These are phyloP conservation scores for Periconia sp. DNA, from an alignment of 2,329 filamentous ascomycete genomes.

Conservation along the genomic window DNA sequence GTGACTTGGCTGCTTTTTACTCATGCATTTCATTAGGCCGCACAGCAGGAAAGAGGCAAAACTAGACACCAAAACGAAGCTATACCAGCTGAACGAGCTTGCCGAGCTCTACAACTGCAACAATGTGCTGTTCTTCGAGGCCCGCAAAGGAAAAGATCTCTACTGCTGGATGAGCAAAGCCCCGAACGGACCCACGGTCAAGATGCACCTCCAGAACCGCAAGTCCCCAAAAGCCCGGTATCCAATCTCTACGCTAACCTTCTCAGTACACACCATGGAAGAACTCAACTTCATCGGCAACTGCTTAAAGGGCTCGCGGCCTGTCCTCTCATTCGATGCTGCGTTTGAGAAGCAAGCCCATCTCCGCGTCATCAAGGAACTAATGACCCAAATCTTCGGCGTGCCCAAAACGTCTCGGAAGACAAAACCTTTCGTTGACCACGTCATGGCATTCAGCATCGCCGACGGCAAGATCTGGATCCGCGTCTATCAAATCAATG, in stretches of 20 bases:
- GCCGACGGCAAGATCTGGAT: constrained; percentile 97
- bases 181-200: constrained; percentile 78
- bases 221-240: constrained; percentile 40
- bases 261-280: constrained; percentile 85
- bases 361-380: constrained; percentile 83
- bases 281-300: constrained; percentile 97
- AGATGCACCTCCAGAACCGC: constrained; percentile 81
- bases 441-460: constrained; percentile 89
- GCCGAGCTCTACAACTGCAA: constrained; percentile 87
- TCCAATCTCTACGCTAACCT: too few relatives aligned
- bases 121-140: constrained; percentile 94
- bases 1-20: background rate
- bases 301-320: constrained; percentile 90
- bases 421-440: constrained; percentile 94
- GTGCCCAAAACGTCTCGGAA: constrained; percentile 88
- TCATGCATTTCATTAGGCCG: constrained; percentile 55
- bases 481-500: constrained; percentile 89
- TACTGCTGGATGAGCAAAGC: constrained; percentile 94
- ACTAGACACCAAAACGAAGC: constrained; percentile 92
- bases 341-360: constrained; percentile 84
- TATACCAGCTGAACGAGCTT: constrained; percentile 55
- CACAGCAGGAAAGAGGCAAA: constrained; percentile 95
- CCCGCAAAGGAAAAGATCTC: constrained; percentile 89
- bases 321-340: constrained; percentile 88
- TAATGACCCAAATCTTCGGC: constrained; percentile 88